These are phyloP conservation scores for Zostera marina DNA, from an alignment of 116 monocot genomes.

Conservation along the genomic window DNA sequence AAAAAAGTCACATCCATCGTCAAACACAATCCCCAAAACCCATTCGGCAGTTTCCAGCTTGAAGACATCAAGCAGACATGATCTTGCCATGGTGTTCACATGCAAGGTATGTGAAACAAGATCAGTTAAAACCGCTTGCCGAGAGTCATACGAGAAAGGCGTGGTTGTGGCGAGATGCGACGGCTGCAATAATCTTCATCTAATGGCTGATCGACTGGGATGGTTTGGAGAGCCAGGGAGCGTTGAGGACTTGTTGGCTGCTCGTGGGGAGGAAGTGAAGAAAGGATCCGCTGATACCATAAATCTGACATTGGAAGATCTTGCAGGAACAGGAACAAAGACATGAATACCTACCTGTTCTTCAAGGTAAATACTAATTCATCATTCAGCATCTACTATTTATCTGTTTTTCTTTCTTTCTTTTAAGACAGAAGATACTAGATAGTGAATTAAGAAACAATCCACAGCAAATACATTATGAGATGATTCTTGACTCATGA, in stretches of 20 bases:
- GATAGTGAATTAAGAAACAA: no score
- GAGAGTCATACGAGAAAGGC: conserved; percentile 88
- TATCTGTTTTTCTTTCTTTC: no score
- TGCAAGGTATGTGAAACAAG: conserved; percentile 98
- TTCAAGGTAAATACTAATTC: no score
- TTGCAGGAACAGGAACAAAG: conserved; percentile 25
- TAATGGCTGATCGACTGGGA: conserved; percentile 81
- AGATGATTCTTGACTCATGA: no score
- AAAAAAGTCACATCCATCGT: background rate
- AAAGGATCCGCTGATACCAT: conserved; percentile 65
- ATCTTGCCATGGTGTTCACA: conserved; percentile 83
- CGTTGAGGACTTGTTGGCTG: conserved; percentile 70
- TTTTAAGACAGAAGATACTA: no score
- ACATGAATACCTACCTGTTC: no score
- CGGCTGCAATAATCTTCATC: conserved; percentile 86
- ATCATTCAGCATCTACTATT: no score
- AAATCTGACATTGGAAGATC: conserved; percentile 70
- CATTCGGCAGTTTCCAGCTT: conserved; percentile 33
- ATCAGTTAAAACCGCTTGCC: conserved; percentile 64
- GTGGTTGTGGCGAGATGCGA: conserved; percentile 69
- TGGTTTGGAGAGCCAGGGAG: conserved; percentile 87
- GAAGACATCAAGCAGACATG: conserved; percentile 59
- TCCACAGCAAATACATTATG: no score
- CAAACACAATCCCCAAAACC: conserved; percentile 3
- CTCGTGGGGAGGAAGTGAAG: conserved; percentile 65